A percentile compares a stretch with the other conserved stretches of the same genome.
These are phyloP conservation scores for Gracilaria gracilis DNA, from an alignment of 23 red algal genomes.

Conservation along the genomic window DNA sequence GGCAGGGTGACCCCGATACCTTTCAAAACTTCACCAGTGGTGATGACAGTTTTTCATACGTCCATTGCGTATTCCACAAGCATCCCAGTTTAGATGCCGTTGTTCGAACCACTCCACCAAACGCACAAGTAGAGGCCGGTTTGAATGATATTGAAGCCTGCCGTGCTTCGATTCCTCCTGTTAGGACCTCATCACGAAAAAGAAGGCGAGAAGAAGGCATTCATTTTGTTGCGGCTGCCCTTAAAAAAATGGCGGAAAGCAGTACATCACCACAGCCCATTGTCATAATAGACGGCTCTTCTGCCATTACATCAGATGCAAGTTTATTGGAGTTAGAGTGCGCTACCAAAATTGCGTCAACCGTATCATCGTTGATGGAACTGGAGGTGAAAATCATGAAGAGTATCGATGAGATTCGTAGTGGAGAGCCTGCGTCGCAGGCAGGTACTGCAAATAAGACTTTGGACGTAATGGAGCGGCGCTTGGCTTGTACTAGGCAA, in stretches of 20 bases:
- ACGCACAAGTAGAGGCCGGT: conserved; percentile 12
- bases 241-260: too few species aligned
- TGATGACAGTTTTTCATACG: conserved; percentile 11
- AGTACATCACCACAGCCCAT: too few species aligned
- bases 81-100: conserved; percentile 26
- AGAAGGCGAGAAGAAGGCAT: too few species aligned
- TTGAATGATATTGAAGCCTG: too few species aligned
- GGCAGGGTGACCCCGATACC: background rate
- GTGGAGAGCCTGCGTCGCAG: background rate
- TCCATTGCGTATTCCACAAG: conserved; percentile 40
- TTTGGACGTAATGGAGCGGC: too few species aligned
- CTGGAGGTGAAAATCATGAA: conserved; percentile 13
- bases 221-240: too few species aligned
- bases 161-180: too few species aligned
- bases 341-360: conserved; percentile 4
- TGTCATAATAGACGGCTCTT: too few species aligned
- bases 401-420: background rate
- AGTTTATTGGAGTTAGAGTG: background rate
- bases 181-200: too few species aligned
- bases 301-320: too few species aligned
- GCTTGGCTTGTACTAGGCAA: too few species aligned
- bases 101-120: background rate
- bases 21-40: conserved; percentile 5
- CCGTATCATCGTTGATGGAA: conserved; percentile 25
- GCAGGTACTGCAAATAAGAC: too few species aligned